Evolutionary conservation across 2,329 filamentous ascomycete genomes (phyloP), one percentile per base, ranked within the genome.

Genomic region (Ophidiomyces ophidiicola): DNA sequence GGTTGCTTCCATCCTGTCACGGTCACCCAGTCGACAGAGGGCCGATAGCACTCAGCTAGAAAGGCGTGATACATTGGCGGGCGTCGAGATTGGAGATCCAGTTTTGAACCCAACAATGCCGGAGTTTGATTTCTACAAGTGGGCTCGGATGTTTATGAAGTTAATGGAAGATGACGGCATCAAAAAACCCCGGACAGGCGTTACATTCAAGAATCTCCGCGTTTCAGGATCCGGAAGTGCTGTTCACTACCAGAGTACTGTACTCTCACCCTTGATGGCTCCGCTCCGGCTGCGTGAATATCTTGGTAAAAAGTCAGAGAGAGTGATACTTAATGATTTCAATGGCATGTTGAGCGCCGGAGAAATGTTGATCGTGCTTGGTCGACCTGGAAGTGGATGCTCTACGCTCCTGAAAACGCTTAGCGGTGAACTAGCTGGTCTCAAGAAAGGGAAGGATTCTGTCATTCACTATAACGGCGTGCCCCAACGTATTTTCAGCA

Each of bases 341-440:
- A 63, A 74, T 45, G 70, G 70, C 5, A 53, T 69, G 0, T 52
- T 76, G 36, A 66, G 66, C 42, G 64, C 60, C 41, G 70, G 71
- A 1, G 71, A 64, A 40, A 47, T 64, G 44, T 46, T 62, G 7
- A 55, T 63, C 33, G 61, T 64, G 5, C 49, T 64, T 4, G 60
- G 61, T 15, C 53, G 59, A 12, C 60, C 61, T 5, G 61, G 61
- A 4, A 57, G 55, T 42, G 63, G 63, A 32, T 93, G 85, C 60
- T 84, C 81, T 10, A 92, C 85, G 1, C 78, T 92, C 46, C 67
- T 93, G 44, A 92, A 92, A 67, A 82, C 82, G 0, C 71, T 93
- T 42, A 74, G 82, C 8, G 85, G 85, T 42, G 82, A 92, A 59
- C 79, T 81, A 19, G 79, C 86, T 50, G 85, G 85, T 18, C 77